Evolutionary conservation across 441 rosid species (phyloP).

Genomic region (Populus hybrid): DNA sequence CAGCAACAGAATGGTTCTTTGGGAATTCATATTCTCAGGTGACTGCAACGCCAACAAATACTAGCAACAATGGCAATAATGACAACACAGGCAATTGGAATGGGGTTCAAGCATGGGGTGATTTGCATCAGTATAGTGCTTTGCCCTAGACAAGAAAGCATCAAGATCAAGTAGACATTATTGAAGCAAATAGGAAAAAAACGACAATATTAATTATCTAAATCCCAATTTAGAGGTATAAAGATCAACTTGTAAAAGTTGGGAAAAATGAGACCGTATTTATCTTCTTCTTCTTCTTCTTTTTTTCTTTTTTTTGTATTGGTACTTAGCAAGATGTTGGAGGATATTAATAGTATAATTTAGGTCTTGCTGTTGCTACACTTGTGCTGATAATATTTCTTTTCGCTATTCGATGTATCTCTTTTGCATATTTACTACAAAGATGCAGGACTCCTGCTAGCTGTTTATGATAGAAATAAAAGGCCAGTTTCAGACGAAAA

Average conservation of each 20-base stretch:
- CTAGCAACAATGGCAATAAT: slow-evolving; percentile 34
- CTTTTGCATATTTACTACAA: slow-evolving; percentile 11
- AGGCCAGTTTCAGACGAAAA: slow-evolving; percentile 16
- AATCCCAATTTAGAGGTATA: slow-evolving; percentile 24
- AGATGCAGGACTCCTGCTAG: slow-evolving; percentile 11
- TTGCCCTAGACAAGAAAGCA: slow-evolving; percentile 52
- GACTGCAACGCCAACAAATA: slow-evolving; percentile 34
- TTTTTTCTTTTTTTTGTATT: slow-evolving; percentile 9
- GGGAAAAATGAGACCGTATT: slow-evolving; percentile 5
- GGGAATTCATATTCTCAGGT: slow-evolving; percentile 63
- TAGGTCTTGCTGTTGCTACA: slow-evolving; percentile 10
- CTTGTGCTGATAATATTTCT: not conserved
- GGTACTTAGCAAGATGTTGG: slow-evolving; percentile 22
- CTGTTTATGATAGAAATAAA: slow-evolving; percentile 17
- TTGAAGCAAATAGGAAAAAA: not conserved
- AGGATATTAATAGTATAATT: slow-evolving; percentile 16
- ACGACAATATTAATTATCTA: slow-evolving; percentile 17
- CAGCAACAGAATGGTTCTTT: slow-evolving; percentile 80
- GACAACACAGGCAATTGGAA: slow-evolving; percentile 46
- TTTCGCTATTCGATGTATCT: not conserved
- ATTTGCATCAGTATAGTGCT: slow-evolving; percentile 61
- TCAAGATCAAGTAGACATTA: not conserved
- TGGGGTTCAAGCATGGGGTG: slow-evolving; percentile 65
- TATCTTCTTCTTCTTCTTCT: not conserved
- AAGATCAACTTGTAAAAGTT: slow-evolving; percentile 34